Base-by-base conservation (phyloP, 345 rosid genomes). In the Eucalyptus sp. region DNA sequence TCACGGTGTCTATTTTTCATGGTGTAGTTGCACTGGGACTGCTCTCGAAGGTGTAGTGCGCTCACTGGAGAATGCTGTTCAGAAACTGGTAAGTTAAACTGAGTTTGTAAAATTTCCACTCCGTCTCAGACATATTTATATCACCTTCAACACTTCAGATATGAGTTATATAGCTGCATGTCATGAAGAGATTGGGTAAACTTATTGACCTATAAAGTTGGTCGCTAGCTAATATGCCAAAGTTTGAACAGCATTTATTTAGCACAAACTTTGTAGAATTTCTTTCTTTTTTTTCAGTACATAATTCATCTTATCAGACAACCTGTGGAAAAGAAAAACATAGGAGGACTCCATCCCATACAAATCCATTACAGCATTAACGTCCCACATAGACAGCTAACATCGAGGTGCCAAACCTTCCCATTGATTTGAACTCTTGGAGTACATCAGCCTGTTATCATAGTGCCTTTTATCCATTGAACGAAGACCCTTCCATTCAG, bases 381-480 rank as follows among this genome's bases (percentile, higher is more conserved):
- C 1, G 79, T 31, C 79, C 3, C 2, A 31, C 24, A 17, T 66
- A 31, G 2, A n/a, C 43, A 66, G 41, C 79, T 8, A 9, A 16
- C 76, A 68, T 68, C 12, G 0, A 68, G 43, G 43, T 16, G 79
- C 1, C 43, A 31, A 68, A 16, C 79, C 79, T 68, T 31, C 11
- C 79, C 43, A 8, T 68, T 31, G 11, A 66, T 31, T 10, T 66
- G 79, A 68, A 68, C 79, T 68, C 7, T 68, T 68, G 79, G 43
- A 0, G 79, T n/a, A 31, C 11, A 31, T 8, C 1, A 31, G 10
- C 22, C 17, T 66, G 79, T 16, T 1, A 66, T 66, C 79, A 0
- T 66, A 33, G 20, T 66, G 0, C 5, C 0, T 66, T 1, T 66
- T 7, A 31, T 4, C 20, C 41, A 4, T 31, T 15, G 79, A 0